Conservation (phyloP, 106 monocot species). For the Dioscorea zingiberensis region DNA sequence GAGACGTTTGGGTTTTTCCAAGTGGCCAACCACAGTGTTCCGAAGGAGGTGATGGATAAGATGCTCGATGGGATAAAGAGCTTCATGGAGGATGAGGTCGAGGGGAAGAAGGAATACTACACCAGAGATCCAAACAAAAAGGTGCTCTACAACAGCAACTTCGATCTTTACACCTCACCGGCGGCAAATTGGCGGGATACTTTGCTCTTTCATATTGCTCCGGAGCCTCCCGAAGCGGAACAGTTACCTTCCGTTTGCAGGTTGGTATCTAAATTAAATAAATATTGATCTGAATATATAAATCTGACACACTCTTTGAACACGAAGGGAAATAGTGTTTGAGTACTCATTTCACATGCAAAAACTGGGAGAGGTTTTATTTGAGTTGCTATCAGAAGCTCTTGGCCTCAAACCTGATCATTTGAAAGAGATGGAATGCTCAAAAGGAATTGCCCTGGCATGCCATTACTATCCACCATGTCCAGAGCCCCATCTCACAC, state of each 20-base stretch:
- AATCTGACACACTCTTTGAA: too few species aligned
- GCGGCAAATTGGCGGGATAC: constrained; percentile 52
- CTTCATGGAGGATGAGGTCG: constrained; percentile 14
- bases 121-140: constrained; percentile 4
- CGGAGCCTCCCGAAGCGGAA: constrained; percentile 15
- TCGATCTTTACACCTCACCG: constrained; percentile 29
- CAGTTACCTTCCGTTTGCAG: constrained; percentile 27
- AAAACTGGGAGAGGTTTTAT: too few species aligned
- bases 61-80: constrained; percentile 8
- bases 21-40: constrained; percentile 21
- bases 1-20: constrained; percentile 27
- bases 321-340: too few species aligned
- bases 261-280: constrained; percentile 19
- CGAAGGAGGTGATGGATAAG: constrained; percentile 1
- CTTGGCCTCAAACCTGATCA: constrained; percentile 38
- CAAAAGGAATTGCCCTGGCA: constrained; percentile 17
- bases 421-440: constrained; percentile 40
- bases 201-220: constrained; percentile 16
- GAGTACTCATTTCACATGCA: too few species aligned
- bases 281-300: too few species aligned
- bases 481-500: too few species aligned
- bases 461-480: constrained; percentile 69
- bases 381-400: too few species aligned
- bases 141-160: constrained; percentile 29
- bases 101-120: constrained; percentile 10